Conservation (phyloP, 768 basidiomycete genomes). For the Galerina marginata region DNA sequence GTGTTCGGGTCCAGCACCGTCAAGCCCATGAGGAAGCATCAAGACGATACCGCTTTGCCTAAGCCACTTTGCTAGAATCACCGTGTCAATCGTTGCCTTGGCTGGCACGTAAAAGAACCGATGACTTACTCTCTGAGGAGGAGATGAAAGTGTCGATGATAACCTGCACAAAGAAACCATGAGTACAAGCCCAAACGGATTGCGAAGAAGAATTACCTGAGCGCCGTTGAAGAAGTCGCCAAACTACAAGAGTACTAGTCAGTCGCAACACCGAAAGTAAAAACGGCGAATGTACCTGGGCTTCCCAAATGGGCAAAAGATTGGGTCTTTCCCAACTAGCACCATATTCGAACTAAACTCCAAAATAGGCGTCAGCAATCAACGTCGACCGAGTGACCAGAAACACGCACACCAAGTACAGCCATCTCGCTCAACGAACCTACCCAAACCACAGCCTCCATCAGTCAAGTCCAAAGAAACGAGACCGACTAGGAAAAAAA, state of each 20-base stretch:
- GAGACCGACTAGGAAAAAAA: background rate
- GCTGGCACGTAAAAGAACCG: no score
- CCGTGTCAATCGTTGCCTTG: no score
- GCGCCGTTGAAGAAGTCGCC: conserved; percentile 96
- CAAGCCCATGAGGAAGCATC: conserved; percentile 87
- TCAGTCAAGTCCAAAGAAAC: background rate
- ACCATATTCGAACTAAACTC: conserved; percentile 82
- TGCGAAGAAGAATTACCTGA: conserved; percentile 44
- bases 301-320: conserved; percentile 89
- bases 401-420: conserved; percentile 74
- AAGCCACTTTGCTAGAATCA: conserved; percentile 81
- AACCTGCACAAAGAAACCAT: conserved; percentile 45
- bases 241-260: conserved; percentile 51
- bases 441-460: conserved; percentile 37
- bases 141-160: conserved; percentile 90
- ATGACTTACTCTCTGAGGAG: conserved; percentile 78
- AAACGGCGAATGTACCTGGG: conserved; percentile 57
- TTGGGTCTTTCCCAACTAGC: conserved; percentile 87
- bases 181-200: background rate
- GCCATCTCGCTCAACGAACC: conserved; percentile 91
- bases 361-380: background rate
- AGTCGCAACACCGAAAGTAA: background rate
- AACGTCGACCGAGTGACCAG: background rate
- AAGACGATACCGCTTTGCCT: conserved; percentile 89
- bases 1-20: conserved; percentile 94